A percentile compares a stretch with the other conserved stretches of the same genome.
Conservation (phyloP, 2,329 filamentous ascomycete genomes). For the Didymellaceae sp. region DNA sequence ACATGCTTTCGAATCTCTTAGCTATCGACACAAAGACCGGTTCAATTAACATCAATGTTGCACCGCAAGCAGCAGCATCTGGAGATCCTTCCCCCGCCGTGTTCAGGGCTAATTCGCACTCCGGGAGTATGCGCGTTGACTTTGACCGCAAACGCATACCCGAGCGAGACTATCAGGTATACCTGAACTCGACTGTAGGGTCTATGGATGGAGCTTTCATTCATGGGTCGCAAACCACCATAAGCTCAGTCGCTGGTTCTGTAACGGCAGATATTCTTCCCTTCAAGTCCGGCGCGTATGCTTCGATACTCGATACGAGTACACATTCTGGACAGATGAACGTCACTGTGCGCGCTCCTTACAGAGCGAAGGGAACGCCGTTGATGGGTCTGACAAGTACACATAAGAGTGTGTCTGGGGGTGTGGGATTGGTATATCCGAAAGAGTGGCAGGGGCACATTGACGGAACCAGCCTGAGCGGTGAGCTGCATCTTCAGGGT, state of each 20-base stretch:
- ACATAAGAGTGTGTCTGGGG: constrained; percentile 47
- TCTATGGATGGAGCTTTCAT: constrained; percentile 50
- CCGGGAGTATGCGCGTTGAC: constrained; percentile 48
- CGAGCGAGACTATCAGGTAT: constrained; percentile 51
- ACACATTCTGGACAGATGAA: constrained; percentile 45
- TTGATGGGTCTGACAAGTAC: constrained; percentile 40
- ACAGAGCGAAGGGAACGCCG: constrained; percentile 31
- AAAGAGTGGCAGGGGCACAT: constrained; percentile 52
- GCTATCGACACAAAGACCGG: constrained; percentile 51
- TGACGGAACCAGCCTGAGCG: constrained; percentile 46
- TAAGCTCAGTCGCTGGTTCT: constrained; percentile 48
- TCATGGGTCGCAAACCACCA: constrained; percentile 48
- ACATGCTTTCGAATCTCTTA: constrained; percentile 50
- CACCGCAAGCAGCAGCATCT: constrained; percentile 44
- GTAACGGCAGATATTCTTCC: constrained; percentile 49
- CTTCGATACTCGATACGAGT: constrained; percentile 42
- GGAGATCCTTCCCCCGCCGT: constrained; percentile 42
- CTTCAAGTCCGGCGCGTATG: constrained; percentile 35
- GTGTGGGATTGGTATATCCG: constrained; percentile 49
- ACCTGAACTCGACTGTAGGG: constrained; percentile 47
- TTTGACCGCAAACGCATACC: constrained; percentile 48
- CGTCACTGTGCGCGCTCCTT: constrained; percentile 43
- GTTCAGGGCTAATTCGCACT: constrained; percentile 45
- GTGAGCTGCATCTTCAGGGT: constrained; percentile 48
- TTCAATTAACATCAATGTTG: constrained; percentile 49